Evolutionary conservation across 495 filamentous ascomycete genomes (phyloP), one percentile per base, ranked within the genome.

Genomic region (Penicillium canariense): DNA sequence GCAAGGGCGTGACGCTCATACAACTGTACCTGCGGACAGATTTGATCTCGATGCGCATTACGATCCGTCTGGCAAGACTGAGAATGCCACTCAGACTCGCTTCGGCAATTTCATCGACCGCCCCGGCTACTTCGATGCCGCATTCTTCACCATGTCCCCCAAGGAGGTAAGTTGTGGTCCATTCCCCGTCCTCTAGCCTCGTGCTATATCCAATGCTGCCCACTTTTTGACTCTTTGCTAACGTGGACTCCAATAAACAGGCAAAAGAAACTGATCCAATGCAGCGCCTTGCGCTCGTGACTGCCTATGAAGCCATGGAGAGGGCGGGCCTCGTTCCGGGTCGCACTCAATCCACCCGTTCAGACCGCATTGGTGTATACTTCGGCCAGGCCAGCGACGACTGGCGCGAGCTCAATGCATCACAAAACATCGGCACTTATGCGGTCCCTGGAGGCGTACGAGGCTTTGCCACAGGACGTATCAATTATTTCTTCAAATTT

Each of bases 301-400:
- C 85, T 2, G 83, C 84, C 0, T 91, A 91, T 52, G 87, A 90
- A 61, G 90, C 90, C 0, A 74, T 93, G 10, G 87, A 95, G 61
- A 84, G 85, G 78, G 83, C 86, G 20, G 90, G 90, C 0, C 61
- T 18, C 78, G 48, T 43, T 1, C 23, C 46, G 2, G 44, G 46
- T 5, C 52, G 52, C 3, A 53, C 48, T 2, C 32, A 45, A 10
- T 44, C 55, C 0, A 55, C 43, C 5, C 7, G 48, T 2, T n/a
- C 22, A 7, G 7, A 87, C 54, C 82, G 89, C 2, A 84, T 92
- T 39, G 89, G 86, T 7, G 88, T 84, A 14, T 93, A 88, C 58
- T 89, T 88, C 61, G 89, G 89, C 17, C 85, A 90, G 62, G 87
- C 87, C 0, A 85, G 82, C 11, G 87, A 91, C 48, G 89, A 93